phyloP scores from a whole-genome alignment of 257 asterid species.

The Linaria vulgaris region DNA sequence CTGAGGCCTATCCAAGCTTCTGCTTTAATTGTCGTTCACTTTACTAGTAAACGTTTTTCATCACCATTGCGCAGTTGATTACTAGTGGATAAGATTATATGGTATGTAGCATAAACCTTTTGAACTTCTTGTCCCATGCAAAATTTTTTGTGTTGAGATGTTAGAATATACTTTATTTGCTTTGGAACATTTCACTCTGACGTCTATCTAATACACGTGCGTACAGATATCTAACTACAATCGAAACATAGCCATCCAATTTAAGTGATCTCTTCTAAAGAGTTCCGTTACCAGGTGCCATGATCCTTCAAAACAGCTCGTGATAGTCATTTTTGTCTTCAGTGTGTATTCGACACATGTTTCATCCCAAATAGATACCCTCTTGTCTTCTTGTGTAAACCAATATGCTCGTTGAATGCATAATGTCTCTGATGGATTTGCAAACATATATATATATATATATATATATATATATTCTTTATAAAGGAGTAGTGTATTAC shows the following conservation, averaged over 20 bases:
- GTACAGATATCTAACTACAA: conserved; percentile 13
- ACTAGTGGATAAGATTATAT: background rate
- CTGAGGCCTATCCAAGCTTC: conserved; percentile 5
- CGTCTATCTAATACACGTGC: conserved; percentile 3
- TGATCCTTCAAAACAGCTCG: background rate
- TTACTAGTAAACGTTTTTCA: conserved; percentile 3
- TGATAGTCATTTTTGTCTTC: conserved; percentile 22
- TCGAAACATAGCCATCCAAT: conserved; percentile 8
- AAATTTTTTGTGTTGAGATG: conserved; percentile 15
- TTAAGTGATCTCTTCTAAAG: conserved; percentile 10
- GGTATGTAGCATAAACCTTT: conserved; percentile 1
- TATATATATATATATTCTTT: conserved; percentile 16
- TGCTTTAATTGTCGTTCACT: background rate
- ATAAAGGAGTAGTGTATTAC: conserved; percentile 11
- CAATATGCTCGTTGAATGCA: conserved; percentile 6
- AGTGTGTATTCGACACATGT: background rate
- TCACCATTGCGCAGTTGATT: conserved; percentile 8
- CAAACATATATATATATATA: too few relatives aligned
- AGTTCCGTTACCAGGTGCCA: background rate
- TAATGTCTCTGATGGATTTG: conserved; percentile 12
- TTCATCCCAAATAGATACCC: conserved; percentile 18
- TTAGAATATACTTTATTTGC: conserved; percentile 11
- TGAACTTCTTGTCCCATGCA: background rate
- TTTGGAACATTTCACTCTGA: conserved; percentile 1
- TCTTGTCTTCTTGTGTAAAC: conserved; percentile 16